A percentile compares a stretch with the other conserved stretches of the same genome.
Conservation (phyloP, 768 basidiomycete species). For the Mrakia gelida region DNA sequence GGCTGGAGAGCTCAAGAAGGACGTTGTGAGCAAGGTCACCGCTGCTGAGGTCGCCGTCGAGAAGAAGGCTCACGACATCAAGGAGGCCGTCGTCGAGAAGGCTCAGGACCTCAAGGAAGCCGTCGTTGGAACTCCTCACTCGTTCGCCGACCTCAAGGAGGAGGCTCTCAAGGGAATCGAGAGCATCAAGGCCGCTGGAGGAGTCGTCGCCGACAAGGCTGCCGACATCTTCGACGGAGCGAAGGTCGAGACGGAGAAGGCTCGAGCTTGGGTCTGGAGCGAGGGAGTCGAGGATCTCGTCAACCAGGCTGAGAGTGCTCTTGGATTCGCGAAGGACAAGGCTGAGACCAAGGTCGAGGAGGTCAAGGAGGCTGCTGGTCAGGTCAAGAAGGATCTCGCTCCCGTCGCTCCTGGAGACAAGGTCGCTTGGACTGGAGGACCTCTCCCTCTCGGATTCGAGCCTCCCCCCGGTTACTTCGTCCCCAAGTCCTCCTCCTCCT, state of each 20-base stretch:
- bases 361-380: slow-evolving; percentile 37
- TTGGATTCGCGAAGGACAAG: slow-evolving; percentile 41
- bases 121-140: slow-evolving; percentile 47
- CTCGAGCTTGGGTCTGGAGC: slow-evolving; percentile 50
- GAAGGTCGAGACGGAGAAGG: slow-evolving; percentile 53
- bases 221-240: slow-evolving; percentile 25
- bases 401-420: slow-evolving; percentile 36
- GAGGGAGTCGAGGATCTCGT: slow-evolving; percentile 67
- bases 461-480: slow-evolving; percentile 82
- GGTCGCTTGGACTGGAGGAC: slow-evolving; percentile 48
- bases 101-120: slow-evolving; percentile 34
- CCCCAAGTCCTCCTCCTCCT: slow-evolving; percentile 44
- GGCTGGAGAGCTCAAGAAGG: slow-evolving; percentile 32
- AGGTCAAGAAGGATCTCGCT: slow-evolving; percentile 20
- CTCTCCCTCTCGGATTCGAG: slow-evolving; percentile 86
- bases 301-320: slow-evolving; percentile 65
- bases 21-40: slow-evolving; percentile 11
- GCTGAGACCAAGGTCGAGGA: slow-evolving; percentile 36
- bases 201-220: slow-evolving; percentile 33
- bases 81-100: slow-evolving; percentile 34
- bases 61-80: slow-evolving; percentile 35
- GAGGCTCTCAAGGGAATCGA: slow-evolving; percentile 39
- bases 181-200: slow-evolving; percentile 8
- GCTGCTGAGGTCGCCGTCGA: slow-evolving; percentile 36
- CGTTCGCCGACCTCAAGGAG: slow-evolving; percentile 40